Base-by-base conservation (phyloP, 345 rosid genomes). In the Syzygium jambos region DNA sequence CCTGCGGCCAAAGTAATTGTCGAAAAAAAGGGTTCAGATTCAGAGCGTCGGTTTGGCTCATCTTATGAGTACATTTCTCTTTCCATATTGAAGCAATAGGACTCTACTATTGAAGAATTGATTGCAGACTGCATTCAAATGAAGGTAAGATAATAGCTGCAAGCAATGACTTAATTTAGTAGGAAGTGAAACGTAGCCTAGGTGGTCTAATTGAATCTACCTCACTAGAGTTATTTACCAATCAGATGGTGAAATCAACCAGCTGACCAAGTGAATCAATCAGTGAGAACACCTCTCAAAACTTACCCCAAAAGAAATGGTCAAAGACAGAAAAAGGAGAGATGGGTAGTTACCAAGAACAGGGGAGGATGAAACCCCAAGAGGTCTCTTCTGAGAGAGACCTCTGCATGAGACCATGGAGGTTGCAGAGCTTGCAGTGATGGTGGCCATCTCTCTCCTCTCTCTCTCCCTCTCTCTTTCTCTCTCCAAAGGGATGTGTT, bases 331-430 rank as follows among this genome's bases (percentile, higher is more conserved):
- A 14, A 27, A 84, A 17, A 51, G 43, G 84, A n/a, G 43, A 57
- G n/a, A 57, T 5, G n/a, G 43, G 21, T n/a, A 29, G 41, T 90
- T 92, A 97, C 98, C 98, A 51, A 94, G 94, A 89, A 94, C 93
- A 57, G 89, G 90, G 12, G 96, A 91, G 78, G 94, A 87, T 10
- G 94, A 90, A 73, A 92, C 85, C 78, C 92, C 90, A 25, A 89
- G 29, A 34, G 92, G 87, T 77, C 91, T 87, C 84, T 89, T 94
- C 91, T 77, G 94, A 21, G 90, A 85, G n/a, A 93, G 93, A 89
- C 91, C 87, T 53, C 91, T 89, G 82, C 91, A 86, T 85, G 90
- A 89, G 89, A 94, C 91, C 51, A 94, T 90, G 78, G 96, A 90
- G 85, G 96, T 84, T 25, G 94, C 80, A 87, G 94, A 63, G 91